A percentile compares a stretch with the other conserved stretches of the same genome.
These are phyloP conservation scores for Cryptococcus sp. DNA, from an alignment of 1,284 basidiomycete species.

Conservation along the genomic window DNA sequence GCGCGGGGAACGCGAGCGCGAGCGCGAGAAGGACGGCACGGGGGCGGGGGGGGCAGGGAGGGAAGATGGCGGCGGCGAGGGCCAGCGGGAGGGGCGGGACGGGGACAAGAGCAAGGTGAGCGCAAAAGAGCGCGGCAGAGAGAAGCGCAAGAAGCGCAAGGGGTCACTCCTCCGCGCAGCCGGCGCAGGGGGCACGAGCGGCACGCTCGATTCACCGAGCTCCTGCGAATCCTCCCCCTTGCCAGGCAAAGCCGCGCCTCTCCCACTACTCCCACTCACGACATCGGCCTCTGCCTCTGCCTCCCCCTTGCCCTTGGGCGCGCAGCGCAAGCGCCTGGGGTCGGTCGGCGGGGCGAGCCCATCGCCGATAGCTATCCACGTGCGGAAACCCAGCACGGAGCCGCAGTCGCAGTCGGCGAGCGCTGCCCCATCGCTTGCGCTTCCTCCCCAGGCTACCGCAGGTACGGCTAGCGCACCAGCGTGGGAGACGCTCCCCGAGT, in stretches of 20 bases:
- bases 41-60: neutral
- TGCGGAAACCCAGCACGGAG: neutral
- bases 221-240: constrained; percentile 19
- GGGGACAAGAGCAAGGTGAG: constrained; percentile 3
- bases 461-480: too few relatives aligned
- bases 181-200: neutral
- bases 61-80: constrained; percentile 3
- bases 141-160: constrained; percentile 29
- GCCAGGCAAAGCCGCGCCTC: neutral
- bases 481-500: constrained; percentile 17
- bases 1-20: neutral
- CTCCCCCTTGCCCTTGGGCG: too few relatives aligned
- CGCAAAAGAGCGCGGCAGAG: constrained; percentile 31
- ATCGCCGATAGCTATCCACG: neutral
- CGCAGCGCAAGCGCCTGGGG: neutral
- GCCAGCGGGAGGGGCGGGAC: constrained; percentile 3
- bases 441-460: too few relatives aligned
- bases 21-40: neutral
- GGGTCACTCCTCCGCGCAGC: constrained; percentile 5
- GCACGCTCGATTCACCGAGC: neutral
- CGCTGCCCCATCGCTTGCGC: too few relatives aligned
- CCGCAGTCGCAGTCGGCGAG: too few relatives aligned
- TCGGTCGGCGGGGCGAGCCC: neutral
- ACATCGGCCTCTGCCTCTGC: too few relatives aligned
- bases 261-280: too few relatives aligned